Evolutionary conservation across 257 asterid genomes (phyloP), one percentile per base, ranked within the genome.

Genomic region (Cruciata laevipes): DNA sequence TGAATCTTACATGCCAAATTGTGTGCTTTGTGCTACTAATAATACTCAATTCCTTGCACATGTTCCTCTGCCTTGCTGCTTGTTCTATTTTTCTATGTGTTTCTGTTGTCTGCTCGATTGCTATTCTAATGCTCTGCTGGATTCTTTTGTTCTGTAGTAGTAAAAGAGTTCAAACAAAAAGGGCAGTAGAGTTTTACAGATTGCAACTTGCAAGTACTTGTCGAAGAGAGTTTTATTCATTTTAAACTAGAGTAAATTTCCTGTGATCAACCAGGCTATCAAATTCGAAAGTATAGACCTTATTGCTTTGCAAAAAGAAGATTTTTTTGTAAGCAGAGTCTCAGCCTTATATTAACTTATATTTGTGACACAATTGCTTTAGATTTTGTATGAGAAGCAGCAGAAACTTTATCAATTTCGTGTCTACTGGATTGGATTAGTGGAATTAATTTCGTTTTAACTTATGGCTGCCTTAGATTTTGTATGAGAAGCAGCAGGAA

Each of bases 1-100:
- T 20, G 60, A 27, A 27, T 27, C 68, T 59, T 44, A 20, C 9
- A 20, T 47, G 8, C 4, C 1, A 1, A 17, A 24, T 61, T 32
- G 66, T 61, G 40, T 66, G 20, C 27, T 66, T 17, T 61, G 21
- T 67, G 37, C 17, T 71, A n/a, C 17, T 71, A n/a, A 47, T 47
- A 47, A 18, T 53, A 51, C 11, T n/a, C 13, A 24, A 52, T 27
- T 52, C 61, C 31, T n/a, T 66, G 61, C 42, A 4, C 18, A n/a
- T 49, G 49, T 25, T 49, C 56, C 56, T 49, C 20, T 18, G 61
- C 49, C 38, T 59, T 31, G 21, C 35, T 52, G 57, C 20, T 31
- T 67, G 7, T 18, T 49, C 27, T 65, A 32, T 21, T 2, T 47
- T 49, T 63, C 23, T 12, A 11, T 17, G 3, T 51, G 9, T 63